Evolutionary conservation across 371 early-diverging fungal species (phyloP).

Genomic region (Ordospora colligata): DNA sequence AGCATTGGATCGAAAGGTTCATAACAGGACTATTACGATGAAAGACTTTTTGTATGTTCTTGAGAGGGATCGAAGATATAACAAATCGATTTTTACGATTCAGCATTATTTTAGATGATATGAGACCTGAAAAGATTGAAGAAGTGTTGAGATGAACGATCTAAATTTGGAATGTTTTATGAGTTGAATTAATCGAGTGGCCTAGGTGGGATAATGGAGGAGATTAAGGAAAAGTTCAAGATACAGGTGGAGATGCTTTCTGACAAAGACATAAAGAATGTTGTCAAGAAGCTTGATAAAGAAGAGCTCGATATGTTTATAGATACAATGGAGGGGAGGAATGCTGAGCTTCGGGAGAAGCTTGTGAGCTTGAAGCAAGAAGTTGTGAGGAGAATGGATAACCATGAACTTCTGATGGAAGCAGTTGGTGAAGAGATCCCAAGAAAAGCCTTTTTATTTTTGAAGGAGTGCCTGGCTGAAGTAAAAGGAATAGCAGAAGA

Average conservation of each 20-base stretch:
- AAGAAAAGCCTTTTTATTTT: too few relatives aligned
- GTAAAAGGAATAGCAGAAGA: too few relatives aligned
- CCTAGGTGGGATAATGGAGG: neutral
- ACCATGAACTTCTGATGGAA: neutral
- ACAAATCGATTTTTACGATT: conserved; percentile 61
- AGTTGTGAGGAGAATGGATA: neutral
- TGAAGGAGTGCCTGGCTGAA: too few relatives aligned
- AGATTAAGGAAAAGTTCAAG: neutral
- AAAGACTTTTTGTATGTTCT: conserved; percentile 61
- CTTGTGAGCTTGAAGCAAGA: neutral
- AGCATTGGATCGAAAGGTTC: conserved; percentile 50
- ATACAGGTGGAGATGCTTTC: neutral
- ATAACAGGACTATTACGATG: conserved; percentile 51
- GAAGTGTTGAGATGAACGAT: neutral
- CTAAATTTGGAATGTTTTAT: neutral
- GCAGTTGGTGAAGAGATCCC: neutral
- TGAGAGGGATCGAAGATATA: conserved; percentile 61
- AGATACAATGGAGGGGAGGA: conserved; percentile 2
- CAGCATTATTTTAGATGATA: conserved; percentile 54
- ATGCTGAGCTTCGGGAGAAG: neutral
- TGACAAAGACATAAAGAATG: neutral
- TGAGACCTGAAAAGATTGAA: too few relatives aligned
- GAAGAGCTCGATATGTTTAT: conserved; percentile 14
- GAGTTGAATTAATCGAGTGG: neutral
- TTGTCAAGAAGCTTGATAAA: neutral